phyloP scores from a whole-genome alignment of 805 yeast species.

The Kodamaea leandrae region DNA sequence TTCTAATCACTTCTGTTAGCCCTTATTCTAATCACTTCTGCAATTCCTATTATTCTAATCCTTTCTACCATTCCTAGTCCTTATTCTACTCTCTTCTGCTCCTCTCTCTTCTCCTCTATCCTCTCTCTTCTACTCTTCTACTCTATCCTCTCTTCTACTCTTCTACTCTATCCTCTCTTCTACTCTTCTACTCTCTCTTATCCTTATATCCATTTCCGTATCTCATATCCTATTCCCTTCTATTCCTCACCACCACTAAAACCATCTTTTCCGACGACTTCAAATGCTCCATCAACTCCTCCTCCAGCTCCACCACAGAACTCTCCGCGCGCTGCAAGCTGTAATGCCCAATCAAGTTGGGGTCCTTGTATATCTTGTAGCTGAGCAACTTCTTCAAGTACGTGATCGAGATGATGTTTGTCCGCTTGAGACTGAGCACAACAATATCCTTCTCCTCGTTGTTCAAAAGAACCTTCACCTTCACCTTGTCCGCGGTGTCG shows the following conservation, averaged over 20 bases:
- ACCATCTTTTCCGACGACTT: slow-evolving; percentile 23
- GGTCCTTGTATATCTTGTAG: slow-evolving; percentile 31
- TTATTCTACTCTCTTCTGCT: no score
- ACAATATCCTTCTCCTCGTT: slow-evolving; percentile 31
- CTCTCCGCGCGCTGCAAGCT: slow-evolving; percentile 16
- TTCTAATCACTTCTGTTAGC: no score
- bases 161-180: not conserved
- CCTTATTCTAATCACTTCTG: no score
- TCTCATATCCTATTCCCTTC: no score
- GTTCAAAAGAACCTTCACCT: slow-evolving; percentile 25
- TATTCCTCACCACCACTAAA: slow-evolving; percentile 15
- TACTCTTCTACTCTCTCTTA: not conserved
- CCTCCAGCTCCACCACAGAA: slow-evolving; percentile 14
- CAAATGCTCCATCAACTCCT: slow-evolving; percentile 17
- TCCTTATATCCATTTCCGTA: not conserved
- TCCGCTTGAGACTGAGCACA: slow-evolving; percentile 23
- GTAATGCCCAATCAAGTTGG: slow-evolving; percentile 26
- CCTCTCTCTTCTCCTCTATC: not conserved
- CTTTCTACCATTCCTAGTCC: no score
- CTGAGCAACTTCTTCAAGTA: slow-evolving; percentile 28
- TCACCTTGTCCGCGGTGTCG: slow-evolving; percentile 16
- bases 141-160: not conserved
- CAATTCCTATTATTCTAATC: no score
- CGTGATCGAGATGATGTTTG: slow-evolving; percentile 23
- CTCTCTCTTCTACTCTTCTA: not conserved